Conservation (phyloP, 768 basidiomycete species). For the Phylloporus rhodoxanthus region DNA sequence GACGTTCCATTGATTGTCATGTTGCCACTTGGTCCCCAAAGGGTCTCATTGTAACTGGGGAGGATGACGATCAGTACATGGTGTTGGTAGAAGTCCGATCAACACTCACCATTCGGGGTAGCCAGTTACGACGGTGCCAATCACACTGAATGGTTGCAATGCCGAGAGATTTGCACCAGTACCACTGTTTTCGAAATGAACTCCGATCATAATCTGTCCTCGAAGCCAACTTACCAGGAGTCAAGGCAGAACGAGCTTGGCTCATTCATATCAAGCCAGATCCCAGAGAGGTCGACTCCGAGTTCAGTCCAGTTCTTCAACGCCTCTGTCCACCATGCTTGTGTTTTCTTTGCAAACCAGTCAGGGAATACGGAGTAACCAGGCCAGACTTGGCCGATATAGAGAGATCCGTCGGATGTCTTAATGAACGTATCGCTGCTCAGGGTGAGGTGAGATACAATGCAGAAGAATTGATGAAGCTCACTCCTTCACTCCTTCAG, state of each 20-base stretch:
- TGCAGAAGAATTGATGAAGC: slow-evolving; percentile 7
- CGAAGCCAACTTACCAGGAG: slow-evolving; percentile 44
- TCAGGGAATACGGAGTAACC: slow-evolving; percentile 68
- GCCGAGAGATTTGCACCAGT: slow-evolving; percentile 52
- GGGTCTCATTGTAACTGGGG: slow-evolving; percentile 49
- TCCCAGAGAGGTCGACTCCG: slow-evolving; percentile 54
- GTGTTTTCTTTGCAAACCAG: slow-evolving; percentile 51
- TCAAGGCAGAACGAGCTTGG: slow-evolving; percentile 58
- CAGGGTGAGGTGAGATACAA: neutral
- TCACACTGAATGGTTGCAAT: slow-evolving; percentile 46
- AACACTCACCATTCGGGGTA: slow-evolving; percentile 67
- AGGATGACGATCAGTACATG: neutral
- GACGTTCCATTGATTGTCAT: slow-evolving; percentile 63
- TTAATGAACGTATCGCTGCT: slow-evolving; percentile 64
- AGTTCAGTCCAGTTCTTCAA: slow-evolving; percentile 47
- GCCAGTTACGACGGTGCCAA: slow-evolving; percentile 35
- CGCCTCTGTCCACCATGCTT: slow-evolving; percentile 57
- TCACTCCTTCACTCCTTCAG: slow-evolving; percentile 52
- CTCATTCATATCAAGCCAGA: slow-evolving; percentile 73
- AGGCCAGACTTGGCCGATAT: slow-evolving; percentile 74
- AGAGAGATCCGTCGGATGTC: slow-evolving; percentile 68
- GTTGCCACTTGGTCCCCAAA: slow-evolving; percentile 68
- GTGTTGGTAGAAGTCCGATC: too few relatives aligned
- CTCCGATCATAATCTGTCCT: neutral
- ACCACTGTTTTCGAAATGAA: slow-evolving; percentile 29